Base-by-base conservation (phyloP, 257 asterid genomes). In the Petunia axillaris region DNA sequence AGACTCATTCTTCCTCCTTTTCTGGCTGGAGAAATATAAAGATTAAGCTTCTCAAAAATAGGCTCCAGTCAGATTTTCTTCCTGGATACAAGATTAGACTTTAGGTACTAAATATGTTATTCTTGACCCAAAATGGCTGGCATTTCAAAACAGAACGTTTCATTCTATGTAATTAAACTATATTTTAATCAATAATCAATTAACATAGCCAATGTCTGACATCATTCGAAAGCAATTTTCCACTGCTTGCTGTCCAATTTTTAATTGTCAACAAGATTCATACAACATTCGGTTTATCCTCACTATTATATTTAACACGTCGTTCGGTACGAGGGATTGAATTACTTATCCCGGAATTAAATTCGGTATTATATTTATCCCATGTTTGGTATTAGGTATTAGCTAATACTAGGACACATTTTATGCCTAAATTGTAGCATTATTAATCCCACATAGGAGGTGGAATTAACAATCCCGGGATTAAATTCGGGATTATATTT, bases 231-330 rank as follows among this genome's bases (percentile, higher is more conserved):
- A 66, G 75, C 41, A 52, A 71, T 48, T 71, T 48, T 25, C 5
- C 59, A 71, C 59, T 46, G 43, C 59, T 70, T 46, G 16, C 25
- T 48, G 43, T 71, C 59, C 43, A 46, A 10, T 48, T 71, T 70
- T 5, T 25, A 37, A 71, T 35, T 71, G 60, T 71, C 59, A 71
- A 15, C 60, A 48, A 25, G 77, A 71, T 48, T 48, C 77, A 71
- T 48, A 48, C 44, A 9, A 46, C 58, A 16, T 58, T 70, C 46
- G 2, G 16, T 70, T 37, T 70, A 44, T 68, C 57, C 40, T 16
- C 76, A 44, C n/a, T 44, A 48, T 0, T 25, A 25, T 25, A 25
- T 25, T 25, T 25, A 25, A 25, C 25, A 25, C 25, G 25, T 25
- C 25, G 25, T 25, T 25, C 25, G 25, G 25, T 25, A 25, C 25